Evolutionary conservation across 108 stramenopile species (phyloP).

Genomic region (Cyclotella baltica): DNA sequence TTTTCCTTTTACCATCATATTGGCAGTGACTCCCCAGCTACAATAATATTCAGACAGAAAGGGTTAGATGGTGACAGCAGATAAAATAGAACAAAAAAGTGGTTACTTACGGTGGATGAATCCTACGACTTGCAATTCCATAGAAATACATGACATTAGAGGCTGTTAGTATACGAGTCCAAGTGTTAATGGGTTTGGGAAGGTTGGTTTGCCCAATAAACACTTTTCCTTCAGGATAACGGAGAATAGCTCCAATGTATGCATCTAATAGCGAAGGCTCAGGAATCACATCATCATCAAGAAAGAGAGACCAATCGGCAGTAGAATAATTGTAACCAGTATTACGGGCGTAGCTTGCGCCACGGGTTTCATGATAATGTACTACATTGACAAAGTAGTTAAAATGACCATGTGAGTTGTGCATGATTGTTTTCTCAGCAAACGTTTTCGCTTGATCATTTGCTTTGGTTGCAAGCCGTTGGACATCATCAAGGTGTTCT

Average conservation of each 20-base stretch:
- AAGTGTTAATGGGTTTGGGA: slow-evolving; percentile 34
- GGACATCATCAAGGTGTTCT: slow-evolving; percentile 25
- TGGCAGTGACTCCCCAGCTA: slow-evolving; percentile 76
- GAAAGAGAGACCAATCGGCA: slow-evolving; percentile 68
- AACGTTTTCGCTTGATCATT: slow-evolving; percentile 21
- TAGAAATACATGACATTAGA: slow-evolving; percentile 60
- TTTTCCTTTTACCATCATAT: slow-evolving; percentile 47
- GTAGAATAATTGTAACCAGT: slow-evolving; percentile 52
- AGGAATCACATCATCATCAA: slow-evolving; percentile 79
- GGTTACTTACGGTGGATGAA: slow-evolving; percentile 29
- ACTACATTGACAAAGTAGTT: slow-evolving; percentile 54
- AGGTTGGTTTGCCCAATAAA: slow-evolving; percentile 48
- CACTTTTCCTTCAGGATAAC: slow-evolving; percentile 53
- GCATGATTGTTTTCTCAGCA: not conserved
- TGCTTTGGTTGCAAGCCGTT: slow-evolving; percentile 17
- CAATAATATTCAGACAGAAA: too few species aligned
- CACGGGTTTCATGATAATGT: slow-evolving; percentile 54
- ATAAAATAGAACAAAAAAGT: not conserved
- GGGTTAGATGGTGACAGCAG: too few species aligned
- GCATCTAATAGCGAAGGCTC: slow-evolving; percentile 52
- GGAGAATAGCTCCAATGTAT: slow-evolving; percentile 52
- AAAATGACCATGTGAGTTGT: not conserved
- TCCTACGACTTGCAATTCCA: slow-evolving; percentile 37
- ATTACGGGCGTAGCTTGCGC: slow-evolving; percentile 66
- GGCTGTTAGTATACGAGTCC: slow-evolving; percentile 45